Evolutionary conservation across 2,329 filamentous ascomycete species (phyloP).

Genomic region (Aureobasidium sp.): DNA sequence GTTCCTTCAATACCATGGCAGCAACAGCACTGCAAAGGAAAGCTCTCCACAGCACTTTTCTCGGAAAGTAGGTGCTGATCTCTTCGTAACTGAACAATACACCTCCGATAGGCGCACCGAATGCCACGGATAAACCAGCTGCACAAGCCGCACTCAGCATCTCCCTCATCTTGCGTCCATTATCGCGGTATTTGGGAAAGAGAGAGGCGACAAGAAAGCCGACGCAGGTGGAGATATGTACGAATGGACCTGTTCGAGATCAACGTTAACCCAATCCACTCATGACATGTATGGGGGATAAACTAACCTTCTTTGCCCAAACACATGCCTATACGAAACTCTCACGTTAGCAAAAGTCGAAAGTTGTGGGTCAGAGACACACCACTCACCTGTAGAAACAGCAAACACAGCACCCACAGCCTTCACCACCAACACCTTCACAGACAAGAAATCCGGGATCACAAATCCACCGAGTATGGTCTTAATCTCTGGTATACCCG

Average conservation of each 20-base stretch:
- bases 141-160: slow-evolving; percentile 51
- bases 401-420: slow-evolving; percentile 51
- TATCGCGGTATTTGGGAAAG: slow-evolving; percentile 50
- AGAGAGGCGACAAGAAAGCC: slow-evolving; percentile 44
- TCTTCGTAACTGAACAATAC: slow-evolving; percentile 55
- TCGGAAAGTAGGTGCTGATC: slow-evolving; percentile 52
- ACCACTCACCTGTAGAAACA: slow-evolving; percentile 40
- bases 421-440: slow-evolving; percentile 49
- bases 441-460: slow-evolving; percentile 48
- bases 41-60: slow-evolving; percentile 50
- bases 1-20: slow-evolving; percentile 45
- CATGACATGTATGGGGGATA: too few species aligned
- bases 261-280: too few species aligned
- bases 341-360: not conserved
- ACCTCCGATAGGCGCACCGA: slow-evolving; percentile 54
- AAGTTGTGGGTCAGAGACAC: not conserved
- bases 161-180: slow-evolving; percentile 50
- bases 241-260: slow-evolving; percentile 35
- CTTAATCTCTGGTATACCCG: slow-evolving; percentile 55
- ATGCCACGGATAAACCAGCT: slow-evolving; percentile 52
- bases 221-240: slow-evolving; percentile 52
- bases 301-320: slow-evolving; percentile 49
- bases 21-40: slow-evolving; percentile 51
- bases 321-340: slow-evolving; percentile 39
- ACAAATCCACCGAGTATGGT: slow-evolving; percentile 53